These are phyloP conservation scores for Chaetoceros muelleri DNA, from an alignment of 108 stramenopile genomes.

Conservation along the genomic window DNA sequence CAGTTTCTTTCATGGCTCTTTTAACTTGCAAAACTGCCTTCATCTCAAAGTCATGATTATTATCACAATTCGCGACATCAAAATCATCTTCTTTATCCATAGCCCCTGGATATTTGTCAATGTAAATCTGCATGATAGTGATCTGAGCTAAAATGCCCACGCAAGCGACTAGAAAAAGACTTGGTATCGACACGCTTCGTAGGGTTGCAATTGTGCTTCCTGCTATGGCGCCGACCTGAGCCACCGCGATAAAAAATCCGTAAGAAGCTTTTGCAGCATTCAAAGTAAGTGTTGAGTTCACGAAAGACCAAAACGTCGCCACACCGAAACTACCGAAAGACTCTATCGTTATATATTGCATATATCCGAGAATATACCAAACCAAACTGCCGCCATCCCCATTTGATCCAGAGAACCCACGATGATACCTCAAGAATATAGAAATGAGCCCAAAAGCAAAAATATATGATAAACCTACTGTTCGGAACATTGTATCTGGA, in stretches of 20 bases:
- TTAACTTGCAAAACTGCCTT: neutral
- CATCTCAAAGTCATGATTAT: neutral
- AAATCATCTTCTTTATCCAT: constrained; percentile 9
- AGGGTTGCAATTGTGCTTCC: constrained; percentile 71
- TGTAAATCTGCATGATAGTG: constrained; percentile 31
- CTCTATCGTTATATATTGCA: constrained; percentile 82
- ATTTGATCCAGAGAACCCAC: neutral
- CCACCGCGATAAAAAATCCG: constrained; percentile 89
- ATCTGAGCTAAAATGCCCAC: constrained; percentile 29
- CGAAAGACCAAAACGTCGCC: constrained; percentile 91
- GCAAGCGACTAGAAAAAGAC: constrained; percentile 28
- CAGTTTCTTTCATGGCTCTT: constrained; percentile 5
- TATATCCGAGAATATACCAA: constrained; percentile 76
- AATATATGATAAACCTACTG: constrained; percentile 3
- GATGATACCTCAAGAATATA: neutral
- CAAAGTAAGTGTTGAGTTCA: constrained; percentile 82
- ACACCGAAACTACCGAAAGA: constrained; percentile 91
- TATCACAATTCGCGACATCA: neutral
- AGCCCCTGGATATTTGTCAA: constrained; percentile 18
- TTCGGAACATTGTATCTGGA: constrained; percentile 12
- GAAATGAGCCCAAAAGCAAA: constrained; percentile 5
- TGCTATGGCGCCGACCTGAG: constrained; percentile 86
- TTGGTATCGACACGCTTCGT: constrained; percentile 9
- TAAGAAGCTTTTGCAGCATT: constrained; percentile 85
- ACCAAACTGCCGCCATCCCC: constrained; percentile 8